phyloP scores from a whole-genome alignment of 306 rosid genomes.

The Quercus mongolica region DNA sequence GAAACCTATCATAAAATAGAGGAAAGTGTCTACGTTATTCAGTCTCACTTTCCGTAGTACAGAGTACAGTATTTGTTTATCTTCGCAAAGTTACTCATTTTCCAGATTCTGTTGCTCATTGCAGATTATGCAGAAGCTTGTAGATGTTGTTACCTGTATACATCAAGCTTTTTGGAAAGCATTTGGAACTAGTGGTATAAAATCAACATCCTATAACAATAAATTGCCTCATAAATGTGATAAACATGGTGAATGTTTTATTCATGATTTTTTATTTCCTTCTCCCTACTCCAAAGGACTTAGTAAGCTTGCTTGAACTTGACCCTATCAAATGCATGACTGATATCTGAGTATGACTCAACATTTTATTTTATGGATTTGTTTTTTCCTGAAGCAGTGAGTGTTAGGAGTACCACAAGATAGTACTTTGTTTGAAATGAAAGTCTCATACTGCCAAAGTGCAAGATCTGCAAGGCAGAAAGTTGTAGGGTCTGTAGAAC shows the following conservation, averaged over 20 bases:
- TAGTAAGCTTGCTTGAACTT: neutral
- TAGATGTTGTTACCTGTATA: constrained; percentile 52
- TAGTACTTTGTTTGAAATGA: neutral
- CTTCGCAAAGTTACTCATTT: constrained; percentile 7
- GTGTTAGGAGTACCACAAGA: neutral
- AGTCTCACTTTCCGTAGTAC: neutral
- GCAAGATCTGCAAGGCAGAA: too few species aligned
- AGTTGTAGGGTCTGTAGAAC: too few species aligned
- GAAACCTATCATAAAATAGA: neutral
- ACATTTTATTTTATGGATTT: neutral
- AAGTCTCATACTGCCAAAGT: neutral
- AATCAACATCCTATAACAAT: constrained; percentile 15
- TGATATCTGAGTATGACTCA: neutral
- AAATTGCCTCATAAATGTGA: neutral
- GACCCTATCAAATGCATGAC: neutral
- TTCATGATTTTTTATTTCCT: neutral
- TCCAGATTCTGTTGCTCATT: constrained; percentile 24
- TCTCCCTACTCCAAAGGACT: neutral
- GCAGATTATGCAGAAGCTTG: constrained; percentile 94
- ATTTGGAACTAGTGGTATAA: constrained; percentile 66
- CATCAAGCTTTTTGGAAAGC: constrained; percentile 63
- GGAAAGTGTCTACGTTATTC: neutral
- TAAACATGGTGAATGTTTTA: neutral
- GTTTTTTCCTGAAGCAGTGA: neutral
- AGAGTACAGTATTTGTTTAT: neutral